These are phyloP conservation scores for Mikania micrantha DNA, from an alignment of 129 eudicot genomes.

Conservation along the genomic window DNA sequence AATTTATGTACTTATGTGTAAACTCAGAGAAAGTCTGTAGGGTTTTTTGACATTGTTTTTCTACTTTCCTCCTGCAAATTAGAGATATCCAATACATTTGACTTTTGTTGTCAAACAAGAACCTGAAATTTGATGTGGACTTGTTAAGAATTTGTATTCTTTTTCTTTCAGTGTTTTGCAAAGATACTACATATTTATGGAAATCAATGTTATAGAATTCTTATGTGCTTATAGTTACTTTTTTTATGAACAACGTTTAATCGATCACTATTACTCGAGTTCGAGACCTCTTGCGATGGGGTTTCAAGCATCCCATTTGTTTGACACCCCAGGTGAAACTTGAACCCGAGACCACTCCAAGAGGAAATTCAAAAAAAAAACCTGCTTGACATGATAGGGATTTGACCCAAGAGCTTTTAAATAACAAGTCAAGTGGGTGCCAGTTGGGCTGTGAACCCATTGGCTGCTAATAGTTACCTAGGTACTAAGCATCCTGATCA, in stretches of 20 bases:
- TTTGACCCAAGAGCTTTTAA: too few relatives aligned
- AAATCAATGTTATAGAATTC: not conserved
- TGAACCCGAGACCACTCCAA: too few relatives aligned
- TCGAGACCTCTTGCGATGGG: too few relatives aligned
- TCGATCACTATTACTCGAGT: too few relatives aligned
- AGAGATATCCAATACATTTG: not conserved
- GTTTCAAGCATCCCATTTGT: too few relatives aligned
- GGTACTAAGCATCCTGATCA: not conserved
- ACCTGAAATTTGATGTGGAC: not conserved
- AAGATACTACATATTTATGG: not conserved
- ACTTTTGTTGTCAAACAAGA: not conserved
- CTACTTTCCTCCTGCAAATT: not conserved
- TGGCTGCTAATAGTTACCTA: not conserved
- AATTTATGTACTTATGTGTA: not conserved
- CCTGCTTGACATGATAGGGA: too few relatives aligned
- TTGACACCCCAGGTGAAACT: too few relatives aligned
- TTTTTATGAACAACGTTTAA: too few relatives aligned
- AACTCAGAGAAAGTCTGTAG: not conserved
- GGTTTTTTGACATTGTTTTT: not conserved
- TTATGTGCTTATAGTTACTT: too few relatives aligned
- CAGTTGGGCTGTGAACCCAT: too few relatives aligned
- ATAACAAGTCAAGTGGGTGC: too few relatives aligned
- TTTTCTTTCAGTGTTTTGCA: not conserved
- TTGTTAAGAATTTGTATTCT: not conserved
- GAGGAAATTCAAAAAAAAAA: too few relatives aligned